These are phyloP conservation scores for Fennellomyces sp. DNA, from an alignment of 371 early-diverging fungal genomes.

Conservation along the genomic window DNA sequence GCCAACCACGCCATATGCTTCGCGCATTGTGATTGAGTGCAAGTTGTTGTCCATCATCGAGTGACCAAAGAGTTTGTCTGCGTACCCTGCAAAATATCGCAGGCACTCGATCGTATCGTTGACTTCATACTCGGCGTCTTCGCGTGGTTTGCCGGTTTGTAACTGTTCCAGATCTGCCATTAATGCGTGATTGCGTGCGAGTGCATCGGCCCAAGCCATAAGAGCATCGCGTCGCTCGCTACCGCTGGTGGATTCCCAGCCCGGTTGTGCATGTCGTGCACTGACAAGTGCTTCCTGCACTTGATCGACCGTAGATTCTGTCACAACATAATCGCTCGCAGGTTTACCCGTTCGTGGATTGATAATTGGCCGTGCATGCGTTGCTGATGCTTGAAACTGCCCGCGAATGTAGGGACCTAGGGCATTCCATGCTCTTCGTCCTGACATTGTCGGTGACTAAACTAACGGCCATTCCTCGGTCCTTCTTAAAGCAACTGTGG, in stretches of 20 bases:
- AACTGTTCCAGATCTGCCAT: constrained; percentile 78
- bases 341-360: constrained; percentile 20
- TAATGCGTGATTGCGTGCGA: constrained; percentile 56
- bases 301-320: constrained; percentile 14
- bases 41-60: constrained; percentile 11
- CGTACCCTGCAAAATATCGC: constrained; percentile 77
- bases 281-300: constrained; percentile 5
- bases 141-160: constrained; percentile 82
- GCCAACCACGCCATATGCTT: constrained; percentile 76
- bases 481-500: too few species aligned
- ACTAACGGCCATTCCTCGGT: too few species aligned
- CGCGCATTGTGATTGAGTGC: constrained; percentile 63
- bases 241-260: constrained; percentile 11
- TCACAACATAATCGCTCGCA: not conserved
- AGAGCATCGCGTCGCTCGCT: constrained; percentile 65
- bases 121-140: constrained; percentile 51
- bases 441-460: not conserved
- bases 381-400: constrained; percentile 4
- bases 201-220: constrained; percentile 61
- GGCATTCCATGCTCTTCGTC: constrained; percentile 5
- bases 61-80: constrained; percentile 68
- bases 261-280: constrained; percentile 10
- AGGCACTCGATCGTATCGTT: constrained; percentile 71
- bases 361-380: constrained; percentile 5
- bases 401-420: constrained; percentile 16